Base-by-base conservation (phyloP, 192 early-diverging fungal species). In the Borealophlyctis nickersoniae region DNA sequence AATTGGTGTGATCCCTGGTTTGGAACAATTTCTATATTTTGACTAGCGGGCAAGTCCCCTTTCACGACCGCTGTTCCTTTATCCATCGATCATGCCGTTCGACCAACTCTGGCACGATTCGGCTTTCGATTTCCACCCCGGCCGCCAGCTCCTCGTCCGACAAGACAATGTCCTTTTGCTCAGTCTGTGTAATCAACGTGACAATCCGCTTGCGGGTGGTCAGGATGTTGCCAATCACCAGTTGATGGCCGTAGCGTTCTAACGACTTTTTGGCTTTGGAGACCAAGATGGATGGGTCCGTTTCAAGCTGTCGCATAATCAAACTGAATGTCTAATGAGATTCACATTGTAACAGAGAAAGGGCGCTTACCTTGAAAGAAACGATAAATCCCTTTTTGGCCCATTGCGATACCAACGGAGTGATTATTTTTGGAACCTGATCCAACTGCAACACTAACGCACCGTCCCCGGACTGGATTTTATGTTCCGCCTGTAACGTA, bases 361-460 rank as follows among this genome's bases (percentile, higher is more conserved):
- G 7, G 39, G 39, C 19, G 9, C 49, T 66, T 69, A 87, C 87
- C 83, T 95, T 99, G 77, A 99, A 99, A 22, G 97, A 99, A n/a
- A 99, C 87, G 67, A 94, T 92, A 65, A 91, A 92, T 3, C 90
- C 90, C 28, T 72, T 52, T n/a, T 81, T 80, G 0, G 90, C 94
- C 97, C 97, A 99, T 52, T 90, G 85, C 36, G 87, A 91, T 16
- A 99, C 95, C 22, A 99, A 74, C 1, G 97, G 97, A 16, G 87
- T 82, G 55, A 99, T 76, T 52, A 98, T 89, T 67, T 99, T 99
- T 54, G 97, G 97, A 2, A 99, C 97, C 69, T 95, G 94, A 63
- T 99, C 94, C 70, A 99, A 83, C 5, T 81, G 79, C 60, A 99
- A 74, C 0, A 88, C 88, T 61, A 99, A 73, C n/a, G 74, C 85